These are phyloP conservation scores for Ceratocystis papillata DNA, from an alignment of 2,329 filamentous ascomycete genomes.

Conservation along the genomic window DNA sequence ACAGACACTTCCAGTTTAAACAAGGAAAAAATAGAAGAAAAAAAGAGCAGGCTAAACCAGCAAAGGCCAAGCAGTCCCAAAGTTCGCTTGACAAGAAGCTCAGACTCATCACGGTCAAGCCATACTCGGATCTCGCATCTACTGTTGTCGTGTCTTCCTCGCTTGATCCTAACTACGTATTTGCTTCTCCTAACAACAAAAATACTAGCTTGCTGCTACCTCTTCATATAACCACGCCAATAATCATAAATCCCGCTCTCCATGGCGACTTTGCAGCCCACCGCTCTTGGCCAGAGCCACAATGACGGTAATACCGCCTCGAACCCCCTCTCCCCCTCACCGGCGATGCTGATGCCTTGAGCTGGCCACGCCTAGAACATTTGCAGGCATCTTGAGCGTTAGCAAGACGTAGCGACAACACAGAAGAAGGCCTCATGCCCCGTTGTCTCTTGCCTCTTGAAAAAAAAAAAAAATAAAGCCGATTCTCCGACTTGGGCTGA, in stretches of 20 bases:
- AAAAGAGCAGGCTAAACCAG: background rate
- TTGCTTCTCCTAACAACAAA: background rate
- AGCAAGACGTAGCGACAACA: too few relatives aligned
- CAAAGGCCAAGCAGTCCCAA: slow-evolving; percentile 5
- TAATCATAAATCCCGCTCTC: background rate
- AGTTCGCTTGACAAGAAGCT: background rate
- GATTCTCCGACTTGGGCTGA: slow-evolving; percentile 6
- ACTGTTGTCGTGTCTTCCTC: background rate
- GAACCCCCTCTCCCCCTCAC: background rate
- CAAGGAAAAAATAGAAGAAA: background rate
- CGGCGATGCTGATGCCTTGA: background rate
- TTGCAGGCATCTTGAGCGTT: background rate
- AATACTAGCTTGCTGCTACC: background rate
- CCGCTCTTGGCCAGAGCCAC: slow-evolving; percentile 4
- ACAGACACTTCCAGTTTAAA: background rate
- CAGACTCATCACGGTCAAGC: background rate
- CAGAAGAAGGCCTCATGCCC: too few relatives aligned
- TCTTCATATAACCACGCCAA: background rate
- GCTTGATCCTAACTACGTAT: too few relatives aligned
- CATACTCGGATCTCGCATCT: slow-evolving; percentile 1
- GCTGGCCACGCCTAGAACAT: background rate
- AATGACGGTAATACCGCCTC: slow-evolving; percentile 2
- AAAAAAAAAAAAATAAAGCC: slow-evolving; percentile 5
- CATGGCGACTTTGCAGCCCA: background rate
- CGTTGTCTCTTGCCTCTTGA: background rate